These are phyloP conservation scores for Cyanidiococcus yangmingshanensis DNA, from an alignment of 23 red algal genomes.

Conservation along the genomic window DNA sequence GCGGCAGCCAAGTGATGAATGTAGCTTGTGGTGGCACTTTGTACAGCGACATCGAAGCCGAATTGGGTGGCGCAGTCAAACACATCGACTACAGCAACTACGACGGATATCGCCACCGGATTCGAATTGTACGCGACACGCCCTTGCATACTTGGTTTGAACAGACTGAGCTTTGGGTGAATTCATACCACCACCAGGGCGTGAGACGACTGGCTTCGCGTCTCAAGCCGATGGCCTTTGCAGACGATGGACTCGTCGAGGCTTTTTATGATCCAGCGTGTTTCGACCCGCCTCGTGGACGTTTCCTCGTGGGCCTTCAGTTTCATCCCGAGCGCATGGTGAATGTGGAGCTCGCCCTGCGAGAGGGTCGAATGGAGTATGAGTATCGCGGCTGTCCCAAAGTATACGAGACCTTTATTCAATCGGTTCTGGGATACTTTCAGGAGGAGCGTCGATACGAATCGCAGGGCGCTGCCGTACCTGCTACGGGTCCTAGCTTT, in stretches of 20 bases:
- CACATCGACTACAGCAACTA: constrained; percentile 97
- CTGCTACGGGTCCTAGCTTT: background rate
- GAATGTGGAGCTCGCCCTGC: constrained; percentile 33
- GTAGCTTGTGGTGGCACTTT: constrained; percentile 56
- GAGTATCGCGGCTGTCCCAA: constrained; percentile 53
- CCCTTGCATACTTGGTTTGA: constrained; percentile 73
- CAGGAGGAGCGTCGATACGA: background rate
- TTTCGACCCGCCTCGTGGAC: constrained; percentile 39
- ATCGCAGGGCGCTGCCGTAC: background rate
- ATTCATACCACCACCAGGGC: constrained; percentile 91
- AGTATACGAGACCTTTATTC: constrained; percentile 43
- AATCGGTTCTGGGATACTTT: constrained; percentile 19
- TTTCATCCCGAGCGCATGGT: constrained; percentile 97
- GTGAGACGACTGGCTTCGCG: constrained; percentile 46
- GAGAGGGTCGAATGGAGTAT: constrained; percentile 18
- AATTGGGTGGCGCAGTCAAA: background rate
- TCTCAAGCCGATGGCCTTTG: constrained; percentile 55
- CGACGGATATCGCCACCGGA: constrained; percentile 55
- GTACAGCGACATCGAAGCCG: constrained; percentile 52
- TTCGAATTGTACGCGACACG: constrained; percentile 34
- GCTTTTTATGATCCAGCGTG: constrained; percentile 60
- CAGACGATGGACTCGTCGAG: constrained; percentile 79
- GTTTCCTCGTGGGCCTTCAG: constrained; percentile 79
- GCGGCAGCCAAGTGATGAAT: constrained; percentile 82
- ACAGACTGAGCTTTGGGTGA: constrained; percentile 35